Evolutionary conservation across 225 moss, liverwort and hornwort genomes (phyloP).

Genomic region (Lunularia cruciata): DNA sequence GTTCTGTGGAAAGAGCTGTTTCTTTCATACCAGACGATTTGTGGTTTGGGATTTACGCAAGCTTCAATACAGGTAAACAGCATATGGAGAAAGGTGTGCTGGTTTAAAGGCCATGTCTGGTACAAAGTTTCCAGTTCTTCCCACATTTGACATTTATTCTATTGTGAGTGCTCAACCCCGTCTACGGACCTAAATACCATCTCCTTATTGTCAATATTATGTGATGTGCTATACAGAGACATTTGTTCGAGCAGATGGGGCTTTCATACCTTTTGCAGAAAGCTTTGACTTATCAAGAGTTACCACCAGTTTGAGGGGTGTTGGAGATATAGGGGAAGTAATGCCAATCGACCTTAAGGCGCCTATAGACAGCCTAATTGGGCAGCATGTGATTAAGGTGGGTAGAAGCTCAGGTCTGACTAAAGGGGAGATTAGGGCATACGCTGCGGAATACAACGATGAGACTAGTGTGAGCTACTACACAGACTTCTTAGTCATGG

Average conservation of each 20-base stretch:
- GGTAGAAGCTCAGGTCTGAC: conserved; percentile 48
- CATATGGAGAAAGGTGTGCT: too few species aligned
- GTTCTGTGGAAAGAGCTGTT: conserved; percentile 38
- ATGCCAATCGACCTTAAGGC: conserved; percentile 27
- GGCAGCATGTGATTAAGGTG: conserved; percentile 36
- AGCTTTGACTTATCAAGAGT: conserved; percentile 29
- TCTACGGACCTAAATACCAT: too few species aligned
- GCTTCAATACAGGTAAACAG: conserved; percentile 37
- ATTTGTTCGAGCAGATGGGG: conserved; percentile 42
- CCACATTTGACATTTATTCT: too few species aligned
- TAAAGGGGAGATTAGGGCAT: conserved; percentile 35
- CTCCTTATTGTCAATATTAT: too few species aligned
- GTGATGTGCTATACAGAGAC: conserved; percentile 24
- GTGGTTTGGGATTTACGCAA: conserved; percentile 37
- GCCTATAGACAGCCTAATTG: conserved; percentile 29
- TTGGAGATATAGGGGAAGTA: conserved; percentile 37
- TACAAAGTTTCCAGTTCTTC: too few species aligned
- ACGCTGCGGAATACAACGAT: conserved; percentile 40
- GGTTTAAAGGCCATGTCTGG: too few species aligned
- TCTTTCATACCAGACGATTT: conserved; percentile 39
- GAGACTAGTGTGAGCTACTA: conserved; percentile 32
- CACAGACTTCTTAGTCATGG: conserved; percentile 37
- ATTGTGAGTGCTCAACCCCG: too few species aligned
- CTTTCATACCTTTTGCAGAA: conserved; percentile 35
- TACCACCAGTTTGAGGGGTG: conserved; percentile 27